A percentile compares a stretch with the other conserved stretches of the same genome.
Conservation (phyloP, 2,329 filamentous ascomycete genomes). For the Myrmaecium sp. region DNA sequence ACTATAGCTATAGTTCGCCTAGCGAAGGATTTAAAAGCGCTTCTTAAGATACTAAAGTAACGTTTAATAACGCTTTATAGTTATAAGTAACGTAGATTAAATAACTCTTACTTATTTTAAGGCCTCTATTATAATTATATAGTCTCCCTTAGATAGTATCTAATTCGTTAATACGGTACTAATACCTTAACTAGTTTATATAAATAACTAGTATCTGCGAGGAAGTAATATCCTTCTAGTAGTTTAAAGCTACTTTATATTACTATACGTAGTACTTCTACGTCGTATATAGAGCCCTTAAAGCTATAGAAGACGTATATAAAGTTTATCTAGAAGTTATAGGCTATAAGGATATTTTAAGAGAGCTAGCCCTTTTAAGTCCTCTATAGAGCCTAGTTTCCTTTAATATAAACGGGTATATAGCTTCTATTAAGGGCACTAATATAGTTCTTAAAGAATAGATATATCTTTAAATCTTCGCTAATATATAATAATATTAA, state of each 20-base stretch:
- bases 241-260: not conserved
- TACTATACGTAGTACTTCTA: conserved; percentile 1
- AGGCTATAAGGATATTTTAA: conserved; percentile 1
- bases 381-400: not conserved
- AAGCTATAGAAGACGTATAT: conserved; percentile 2
- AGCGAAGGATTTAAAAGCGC: conserved; percentile 1
- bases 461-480: conserved; percentile 2
- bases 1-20: conserved; percentile 1
- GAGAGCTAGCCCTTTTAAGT: conserved; percentile 1
- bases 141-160: conserved; percentile 2
- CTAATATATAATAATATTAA: no score
- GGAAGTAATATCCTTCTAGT: not conserved
- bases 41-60: conserved; percentile 3
- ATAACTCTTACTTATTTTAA: no score
- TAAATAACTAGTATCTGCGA: conserved; percentile 2
- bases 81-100: not conserved
- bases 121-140: no score
- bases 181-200: not conserved
- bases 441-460: conserved; percentile 2
- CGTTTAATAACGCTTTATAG: conserved; percentile 2
- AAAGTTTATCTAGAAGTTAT: conserved; percentile 4
- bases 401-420: not conserved
- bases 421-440: conserved; percentile 1
- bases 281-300: conserved; percentile 1
- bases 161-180: not conserved